Evolutionary conservation across 2,329 filamentous ascomycete genomes (phyloP).

Genomic region (Penicillium sp.): DNA sequence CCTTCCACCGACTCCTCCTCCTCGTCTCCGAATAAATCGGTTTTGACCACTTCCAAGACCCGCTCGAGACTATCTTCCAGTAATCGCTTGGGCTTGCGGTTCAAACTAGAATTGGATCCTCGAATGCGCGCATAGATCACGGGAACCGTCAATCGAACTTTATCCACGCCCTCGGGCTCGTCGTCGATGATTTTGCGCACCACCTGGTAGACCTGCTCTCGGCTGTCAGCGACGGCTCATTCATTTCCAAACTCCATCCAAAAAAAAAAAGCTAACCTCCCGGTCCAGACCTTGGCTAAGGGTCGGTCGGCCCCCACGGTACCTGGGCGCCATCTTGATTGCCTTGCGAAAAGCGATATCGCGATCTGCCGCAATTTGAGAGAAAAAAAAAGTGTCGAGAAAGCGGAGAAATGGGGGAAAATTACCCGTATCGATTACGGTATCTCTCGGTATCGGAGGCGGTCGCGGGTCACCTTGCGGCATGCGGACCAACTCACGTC

Average conservation of each 20-base stretch:
- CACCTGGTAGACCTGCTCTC: slow-evolving; percentile 62
- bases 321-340: slow-evolving; percentile 33
- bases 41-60: slow-evolving; percentile 65
- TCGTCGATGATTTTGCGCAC: slow-evolving; percentile 70
- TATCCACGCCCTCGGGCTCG: slow-evolving; percentile 43
- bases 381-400: slow-evolving; percentile 18
- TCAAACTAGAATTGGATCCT: slow-evolving; percentile 77
- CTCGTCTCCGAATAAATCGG: slow-evolving; percentile 54
- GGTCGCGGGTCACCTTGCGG: neutral
- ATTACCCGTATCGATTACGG: slow-evolving; percentile 13
- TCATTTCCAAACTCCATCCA: neutral
- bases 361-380: neutral
- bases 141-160: slow-evolving; percentile 51
- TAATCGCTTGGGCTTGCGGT: slow-evolving; percentile 71
- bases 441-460: slow-evolving; percentile 1
- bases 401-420: slow-evolving; percentile 10
- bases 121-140: slow-evolving; percentile 74
- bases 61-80: slow-evolving; percentile 82
- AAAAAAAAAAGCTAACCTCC: slow-evolving; percentile 44
- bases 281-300: slow-evolving; percentile 56
- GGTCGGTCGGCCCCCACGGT: slow-evolving; percentile 41
- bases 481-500: slow-evolving; percentile 13
- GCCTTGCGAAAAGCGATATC: slow-evolving; percentile 10
- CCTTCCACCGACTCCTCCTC: slow-evolving; percentile 47
- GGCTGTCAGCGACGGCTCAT: neutral